phyloP scores from a whole-genome alignment of 2,329 filamentous ascomycete genomes.

The Hypoxylon sp. region DNA sequence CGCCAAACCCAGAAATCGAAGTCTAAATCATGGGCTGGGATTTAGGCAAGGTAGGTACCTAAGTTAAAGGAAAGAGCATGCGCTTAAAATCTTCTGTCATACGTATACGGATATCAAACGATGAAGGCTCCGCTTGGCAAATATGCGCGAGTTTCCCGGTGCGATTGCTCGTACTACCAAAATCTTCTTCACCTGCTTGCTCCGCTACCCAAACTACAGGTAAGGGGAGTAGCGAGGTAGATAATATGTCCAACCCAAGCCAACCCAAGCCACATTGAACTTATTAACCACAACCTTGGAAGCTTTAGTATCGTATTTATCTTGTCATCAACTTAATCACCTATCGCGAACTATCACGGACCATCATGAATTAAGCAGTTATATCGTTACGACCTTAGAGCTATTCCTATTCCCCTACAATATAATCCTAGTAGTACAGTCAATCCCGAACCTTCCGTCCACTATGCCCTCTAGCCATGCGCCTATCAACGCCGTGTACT shows the following conservation, averaged over 20 bases:
- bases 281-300: background rate
- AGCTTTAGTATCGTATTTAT: background rate
- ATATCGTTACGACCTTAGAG: background rate
- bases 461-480: constrained; percentile 30
- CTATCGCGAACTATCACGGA: background rate
- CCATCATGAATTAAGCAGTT: background rate
- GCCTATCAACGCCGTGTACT: constrained; percentile 70
- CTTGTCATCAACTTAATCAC: background rate
- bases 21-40: constrained; percentile 8
- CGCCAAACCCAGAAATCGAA: constrained; percentile 11
- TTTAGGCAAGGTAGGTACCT: background rate
- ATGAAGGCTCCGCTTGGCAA: constrained; percentile 1
- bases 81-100: constrained; percentile 30
- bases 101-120: background rate
- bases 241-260: background rate
- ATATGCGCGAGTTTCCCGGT: constrained; percentile 1
- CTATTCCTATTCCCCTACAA: background rate
- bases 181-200: background rate
- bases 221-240: constrained; percentile 1
- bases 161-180: constrained; percentile 15
- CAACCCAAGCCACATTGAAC: background rate
- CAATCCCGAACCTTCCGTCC: background rate
- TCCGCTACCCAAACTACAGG: background rate
- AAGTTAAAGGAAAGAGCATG: background rate
- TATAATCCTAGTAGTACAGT: background rate